A percentile compares a stretch with the other conserved stretches of the same genome.
These are phyloP conservation scores for Tritrichomonas foetus DNA, from an alignment of 208 protist genomes.

Conservation along the genomic window DNA sequence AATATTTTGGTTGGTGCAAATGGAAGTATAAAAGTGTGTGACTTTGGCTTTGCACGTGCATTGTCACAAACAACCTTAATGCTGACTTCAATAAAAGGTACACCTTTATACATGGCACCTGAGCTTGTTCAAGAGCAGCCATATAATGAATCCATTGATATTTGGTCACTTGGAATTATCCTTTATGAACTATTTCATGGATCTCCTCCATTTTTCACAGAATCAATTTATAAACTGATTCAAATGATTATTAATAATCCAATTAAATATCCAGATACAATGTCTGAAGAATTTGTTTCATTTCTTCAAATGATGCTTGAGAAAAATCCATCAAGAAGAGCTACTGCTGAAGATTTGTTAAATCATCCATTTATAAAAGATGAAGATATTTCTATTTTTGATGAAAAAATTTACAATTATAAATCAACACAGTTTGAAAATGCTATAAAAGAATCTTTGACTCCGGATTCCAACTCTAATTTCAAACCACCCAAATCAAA, in stretches of 20 bases:
- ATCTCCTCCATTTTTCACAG: slow-evolving; percentile 85
- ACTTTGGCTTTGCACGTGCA: slow-evolving; percentile 92
- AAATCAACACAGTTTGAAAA: background rate
- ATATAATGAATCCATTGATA: slow-evolving; percentile 66
- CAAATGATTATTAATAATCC: slow-evolving; percentile 73
- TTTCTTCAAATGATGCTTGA: background rate
- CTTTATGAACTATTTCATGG: slow-evolving; percentile 91
- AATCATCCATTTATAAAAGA: background rate
- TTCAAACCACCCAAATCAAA: slow-evolving; percentile 23
- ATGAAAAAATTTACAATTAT: background rate
- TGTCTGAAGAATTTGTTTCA: background rate
- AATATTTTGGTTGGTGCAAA: no score
- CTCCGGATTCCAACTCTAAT: background rate
- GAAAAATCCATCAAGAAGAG: background rate
- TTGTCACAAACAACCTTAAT: slow-evolving; percentile 76
- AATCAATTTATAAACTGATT: no score
- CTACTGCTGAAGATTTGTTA: background rate
- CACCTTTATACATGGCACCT: slow-evolving; percentile 85
- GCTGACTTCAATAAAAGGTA: slow-evolving; percentile 79
- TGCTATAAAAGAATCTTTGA: background rate
- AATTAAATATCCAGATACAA: background rate
- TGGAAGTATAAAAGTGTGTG: slow-evolving; percentile 77
- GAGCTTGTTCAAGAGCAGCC: slow-evolving; percentile 70
- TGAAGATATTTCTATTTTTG: background rate
- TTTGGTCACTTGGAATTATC: slow-evolving; percentile 95